These are phyloP conservation scores for Rostrohypoxylon terebratum DNA, from an alignment of 495 filamentous ascomycete genomes.

Conservation along the genomic window DNA sequence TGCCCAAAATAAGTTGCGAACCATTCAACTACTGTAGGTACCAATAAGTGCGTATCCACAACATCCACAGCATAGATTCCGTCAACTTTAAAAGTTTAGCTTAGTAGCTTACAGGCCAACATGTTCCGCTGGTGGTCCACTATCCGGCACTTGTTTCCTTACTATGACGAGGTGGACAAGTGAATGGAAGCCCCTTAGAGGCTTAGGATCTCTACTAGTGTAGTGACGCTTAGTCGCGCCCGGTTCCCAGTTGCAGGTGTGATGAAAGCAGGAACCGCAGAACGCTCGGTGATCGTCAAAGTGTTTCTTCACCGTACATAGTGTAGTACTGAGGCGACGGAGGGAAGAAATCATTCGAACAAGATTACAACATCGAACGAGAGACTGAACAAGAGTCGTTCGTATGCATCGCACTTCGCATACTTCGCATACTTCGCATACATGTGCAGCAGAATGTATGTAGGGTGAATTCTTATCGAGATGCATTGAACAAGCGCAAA, in stretches of 20 bases:
- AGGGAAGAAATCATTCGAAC: background rate
- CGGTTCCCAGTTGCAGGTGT: slow-evolving; percentile 20
- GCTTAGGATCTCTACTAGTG: slow-evolving; percentile 6
- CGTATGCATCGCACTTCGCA: background rate
- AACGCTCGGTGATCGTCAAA: slow-evolving; percentile 10
- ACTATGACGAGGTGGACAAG: slow-evolving; percentile 11
- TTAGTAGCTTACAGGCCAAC: background rate
- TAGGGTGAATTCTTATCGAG: slow-evolving; percentile 4
- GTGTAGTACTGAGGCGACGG: slow-evolving; percentile 3
- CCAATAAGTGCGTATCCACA: slow-evolving; percentile 1
- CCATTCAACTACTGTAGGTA: slow-evolving; percentile 13
- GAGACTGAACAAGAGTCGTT: background rate
- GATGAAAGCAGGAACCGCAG: slow-evolving; percentile 27
- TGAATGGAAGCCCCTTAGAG: slow-evolving; percentile 7
- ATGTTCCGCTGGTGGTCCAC: slow-evolving; percentile 26
- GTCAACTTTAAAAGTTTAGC: slow-evolving; percentile 24
- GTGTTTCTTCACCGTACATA: background rate
- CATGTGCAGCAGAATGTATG: no score
- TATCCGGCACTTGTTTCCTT: slow-evolving; percentile 41
- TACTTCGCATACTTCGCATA: no score
- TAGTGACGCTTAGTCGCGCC: slow-evolving; percentile 7
- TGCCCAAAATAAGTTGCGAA: background rate
- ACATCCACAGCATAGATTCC: background rate
- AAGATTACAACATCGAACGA: background rate
- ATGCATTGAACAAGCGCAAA: background rate